A percentile compares a stretch with the other conserved stretches of the same genome.
phyloP scores from a whole-genome alignment of 2,329 filamentous ascomycete species.

The Fusarium ambrosium region DNA sequence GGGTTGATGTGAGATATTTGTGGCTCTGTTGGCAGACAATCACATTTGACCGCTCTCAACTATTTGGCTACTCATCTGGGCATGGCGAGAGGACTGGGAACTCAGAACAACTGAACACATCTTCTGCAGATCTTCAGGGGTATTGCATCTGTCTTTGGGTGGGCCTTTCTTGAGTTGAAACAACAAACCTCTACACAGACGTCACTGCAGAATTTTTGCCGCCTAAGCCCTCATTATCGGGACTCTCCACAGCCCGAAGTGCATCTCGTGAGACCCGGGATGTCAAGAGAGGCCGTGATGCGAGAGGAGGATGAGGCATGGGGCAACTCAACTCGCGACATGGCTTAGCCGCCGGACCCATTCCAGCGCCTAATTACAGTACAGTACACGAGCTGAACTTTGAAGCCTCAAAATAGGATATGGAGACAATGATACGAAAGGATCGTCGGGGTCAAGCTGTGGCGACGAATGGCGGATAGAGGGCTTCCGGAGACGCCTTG shows the following conservation, averaged over 20 bases:
- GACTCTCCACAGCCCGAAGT: conserved; percentile 2
- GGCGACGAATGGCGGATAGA: conserved; percentile 21
- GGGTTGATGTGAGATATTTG: conserved; percentile 26
- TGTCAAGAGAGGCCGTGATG: not conserved
- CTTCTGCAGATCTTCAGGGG: conserved; percentile 4
- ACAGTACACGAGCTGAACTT: conserved; percentile 1
- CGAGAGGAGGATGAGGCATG: conserved; percentile 18
- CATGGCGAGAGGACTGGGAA: not conserved
- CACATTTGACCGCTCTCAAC: not conserved
- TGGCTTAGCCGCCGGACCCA: conserved; percentile 14
- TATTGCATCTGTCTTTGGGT: not conserved
- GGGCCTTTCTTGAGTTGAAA: conserved; percentile 4
- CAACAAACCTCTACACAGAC: conserved; percentile 6
- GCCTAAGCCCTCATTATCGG: conserved; percentile 9
- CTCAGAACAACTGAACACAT: not conserved
- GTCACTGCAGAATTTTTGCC: conserved; percentile 11
- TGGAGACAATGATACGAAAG: conserved; percentile 12
- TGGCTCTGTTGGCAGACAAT: not conserved
- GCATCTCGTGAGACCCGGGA: conserved; percentile 14
- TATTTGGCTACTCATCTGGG: not conserved
- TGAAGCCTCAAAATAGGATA: conserved; percentile 26
- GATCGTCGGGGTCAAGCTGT: conserved; percentile 20
- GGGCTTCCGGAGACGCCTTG: conserved; percentile 6
- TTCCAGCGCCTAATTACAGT: conserved; percentile 8
- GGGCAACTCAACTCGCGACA: not conserved